These are phyloP conservation scores for Gossypium mustelinum DNA, from an alignment of 345 rosid species.

Conservation along the genomic window DNA sequence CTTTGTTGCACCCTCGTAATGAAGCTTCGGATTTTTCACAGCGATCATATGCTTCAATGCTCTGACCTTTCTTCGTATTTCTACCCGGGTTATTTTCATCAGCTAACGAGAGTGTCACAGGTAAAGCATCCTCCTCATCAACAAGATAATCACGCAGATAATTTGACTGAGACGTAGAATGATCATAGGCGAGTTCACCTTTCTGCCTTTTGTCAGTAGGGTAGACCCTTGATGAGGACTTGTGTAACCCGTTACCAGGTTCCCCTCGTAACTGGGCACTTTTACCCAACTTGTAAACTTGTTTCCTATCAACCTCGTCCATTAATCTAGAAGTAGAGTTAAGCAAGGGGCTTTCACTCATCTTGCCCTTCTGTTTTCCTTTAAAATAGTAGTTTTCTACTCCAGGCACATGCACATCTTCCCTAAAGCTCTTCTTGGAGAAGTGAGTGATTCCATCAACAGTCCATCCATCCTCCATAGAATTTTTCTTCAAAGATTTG, in stretches of 20 bases:
- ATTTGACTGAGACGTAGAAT: background rate
- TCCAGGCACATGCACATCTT: slow-evolving; percentile 36
- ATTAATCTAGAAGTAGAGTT: slow-evolving; percentile 36
- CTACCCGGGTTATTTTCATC: slow-evolving; percentile 39
- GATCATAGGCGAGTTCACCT: slow-evolving; percentile 30
- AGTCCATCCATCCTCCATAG: slow-evolving; percentile 34
- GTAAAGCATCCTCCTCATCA: slow-evolving; percentile 51
- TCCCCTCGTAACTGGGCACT: slow-evolving; percentile 51
- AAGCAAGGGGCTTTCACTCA: slow-evolving; percentile 46
- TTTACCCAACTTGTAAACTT: slow-evolving; percentile 33
- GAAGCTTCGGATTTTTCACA: slow-evolving; percentile 53
- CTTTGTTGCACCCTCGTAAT: slow-evolving; percentile 48
- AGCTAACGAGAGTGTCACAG: slow-evolving; percentile 32
- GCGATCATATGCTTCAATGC: slow-evolving; percentile 38
- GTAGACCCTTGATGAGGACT: slow-evolving; percentile 40
- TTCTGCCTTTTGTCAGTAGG: slow-evolving; percentile 50
- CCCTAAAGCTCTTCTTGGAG: slow-evolving; percentile 39
- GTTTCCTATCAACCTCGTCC: slow-evolving; percentile 43
- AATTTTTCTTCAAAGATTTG: slow-evolving; percentile 39
- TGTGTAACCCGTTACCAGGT: slow-evolving; percentile 37
- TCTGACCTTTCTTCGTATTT: slow-evolving; percentile 48
- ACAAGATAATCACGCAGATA: slow-evolving; percentile 25
- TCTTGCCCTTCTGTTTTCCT: slow-evolving; percentile 74
- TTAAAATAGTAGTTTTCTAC: slow-evolving; percentile 42
- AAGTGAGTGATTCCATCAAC: slow-evolving; percentile 36